These are phyloP conservation scores for Rhodosorus marinus DNA, from an alignment of 23 red algal species.

Conservation along the genomic window DNA sequence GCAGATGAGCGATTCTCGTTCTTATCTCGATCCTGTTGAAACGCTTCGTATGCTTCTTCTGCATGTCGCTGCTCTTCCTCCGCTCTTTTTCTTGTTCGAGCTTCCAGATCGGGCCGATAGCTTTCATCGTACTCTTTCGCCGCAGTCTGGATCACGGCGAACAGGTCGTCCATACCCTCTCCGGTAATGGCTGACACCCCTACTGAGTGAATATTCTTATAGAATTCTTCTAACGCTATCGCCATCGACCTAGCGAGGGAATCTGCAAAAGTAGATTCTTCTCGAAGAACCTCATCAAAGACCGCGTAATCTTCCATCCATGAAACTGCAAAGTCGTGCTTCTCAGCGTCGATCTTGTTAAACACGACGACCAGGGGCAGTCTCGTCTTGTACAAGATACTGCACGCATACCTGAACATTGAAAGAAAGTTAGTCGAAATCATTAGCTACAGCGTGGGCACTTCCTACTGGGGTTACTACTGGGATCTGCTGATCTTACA, in stretches of 20 bases:
- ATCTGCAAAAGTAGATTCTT: slow-evolving; percentile 35
- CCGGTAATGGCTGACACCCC: slow-evolving; percentile 59
- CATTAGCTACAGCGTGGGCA: neutral
- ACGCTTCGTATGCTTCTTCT: no score
- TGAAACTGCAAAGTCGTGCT: slow-evolving; percentile 22
- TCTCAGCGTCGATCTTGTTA: slow-evolving; percentile 80
- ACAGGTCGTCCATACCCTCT: slow-evolving; percentile 55
- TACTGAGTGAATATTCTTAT: slow-evolving; percentile 37
- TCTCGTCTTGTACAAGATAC: slow-evolving; percentile 82
- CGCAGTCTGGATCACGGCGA: slow-evolving; percentile 24
- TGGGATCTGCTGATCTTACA: no score
- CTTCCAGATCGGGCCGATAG: slow-evolving; percentile 28
- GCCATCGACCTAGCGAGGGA: slow-evolving; percentile 76
- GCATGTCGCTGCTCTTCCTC: no score
- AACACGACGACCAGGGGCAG: slow-evolving; percentile 85
- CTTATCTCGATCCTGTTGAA: no score
- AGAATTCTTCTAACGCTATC: slow-evolving; percentile 80
- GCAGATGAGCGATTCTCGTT: no score
- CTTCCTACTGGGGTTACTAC: neutral
- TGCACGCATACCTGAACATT: no score
- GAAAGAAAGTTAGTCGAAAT: slow-evolving; percentile 2
- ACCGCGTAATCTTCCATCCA: slow-evolving; percentile 88
- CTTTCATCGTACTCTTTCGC: slow-evolving; percentile 33
- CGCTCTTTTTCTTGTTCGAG: no score
- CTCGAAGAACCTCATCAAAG: slow-evolving; percentile 48